These are phyloP conservation scores for Parachaetomium inaequale DNA, from an alignment of 495 filamentous ascomycete species.

Conservation along the genomic window DNA sequence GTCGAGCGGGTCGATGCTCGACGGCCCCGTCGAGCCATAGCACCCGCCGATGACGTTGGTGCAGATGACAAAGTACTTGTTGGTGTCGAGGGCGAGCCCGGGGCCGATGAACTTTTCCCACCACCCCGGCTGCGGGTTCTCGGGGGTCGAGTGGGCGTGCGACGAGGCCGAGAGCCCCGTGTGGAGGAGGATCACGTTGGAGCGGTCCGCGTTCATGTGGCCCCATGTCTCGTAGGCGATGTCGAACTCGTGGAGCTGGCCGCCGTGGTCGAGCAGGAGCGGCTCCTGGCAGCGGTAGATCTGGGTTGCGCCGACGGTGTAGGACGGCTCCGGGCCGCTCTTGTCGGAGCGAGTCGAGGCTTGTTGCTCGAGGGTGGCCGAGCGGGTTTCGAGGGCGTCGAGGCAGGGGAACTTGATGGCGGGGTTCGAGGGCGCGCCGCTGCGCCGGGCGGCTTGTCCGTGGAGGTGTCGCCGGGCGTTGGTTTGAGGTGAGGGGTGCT, in stretches of 20 bases:
- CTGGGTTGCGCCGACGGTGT: constrained; percentile 80
- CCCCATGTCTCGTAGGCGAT: constrained; percentile 97
- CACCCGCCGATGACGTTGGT: constrained; percentile 96
- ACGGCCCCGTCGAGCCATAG: constrained; percentile 92
- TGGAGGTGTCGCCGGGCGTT: constrained; percentile 27
- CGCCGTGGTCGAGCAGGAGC: constrained; percentile 89
- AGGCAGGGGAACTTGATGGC: constrained; percentile 94
- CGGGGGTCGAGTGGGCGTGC: constrained; percentile 84
- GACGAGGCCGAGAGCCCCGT: constrained; percentile 94
- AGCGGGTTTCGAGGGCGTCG: constrained; percentile 80
- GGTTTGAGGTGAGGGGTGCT: neutral
- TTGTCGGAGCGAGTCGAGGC: constrained; percentile 56
- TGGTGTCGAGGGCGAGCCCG: constrained; percentile 77
- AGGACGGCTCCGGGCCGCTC: constrained; percentile 85
- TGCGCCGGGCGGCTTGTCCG: constrained; percentile 31
- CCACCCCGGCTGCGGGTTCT: constrained; percentile 88
- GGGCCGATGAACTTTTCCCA: constrained; percentile 99
- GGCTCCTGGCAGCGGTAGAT: constrained; percentile 69
- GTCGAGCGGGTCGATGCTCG: constrained; percentile 82
- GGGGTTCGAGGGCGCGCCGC: constrained; percentile 68
- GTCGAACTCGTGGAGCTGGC: constrained; percentile 76
- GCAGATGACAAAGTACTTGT: constrained; percentile 90
- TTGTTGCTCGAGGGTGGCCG: constrained; percentile 62
- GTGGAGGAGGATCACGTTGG: constrained; percentile 88
- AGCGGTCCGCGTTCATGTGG: constrained; percentile 69